Conservation (phyloP, 768 basidiomycete genomes). For the Russula emetica region DNA sequence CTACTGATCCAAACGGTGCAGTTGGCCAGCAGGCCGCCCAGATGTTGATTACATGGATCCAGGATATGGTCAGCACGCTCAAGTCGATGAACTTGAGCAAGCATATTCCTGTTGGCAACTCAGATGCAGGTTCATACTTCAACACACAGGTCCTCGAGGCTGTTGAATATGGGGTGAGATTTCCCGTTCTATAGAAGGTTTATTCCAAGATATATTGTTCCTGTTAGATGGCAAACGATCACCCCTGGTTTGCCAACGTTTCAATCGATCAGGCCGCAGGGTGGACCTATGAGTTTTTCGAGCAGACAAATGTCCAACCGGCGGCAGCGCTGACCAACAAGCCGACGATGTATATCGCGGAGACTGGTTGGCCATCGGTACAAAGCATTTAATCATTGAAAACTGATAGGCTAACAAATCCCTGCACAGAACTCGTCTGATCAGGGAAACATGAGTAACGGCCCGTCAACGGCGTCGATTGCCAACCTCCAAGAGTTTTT, state of each 20-base stretch:
- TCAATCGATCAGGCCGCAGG: constrained; percentile 59
- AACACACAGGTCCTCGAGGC: constrained; percentile 59
- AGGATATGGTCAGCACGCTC: constrained; percentile 58
- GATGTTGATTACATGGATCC: constrained; percentile 62
- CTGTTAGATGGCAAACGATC: constrained; percentile 84
- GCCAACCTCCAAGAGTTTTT: constrained; percentile 75
- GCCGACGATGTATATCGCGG: constrained; percentile 86
- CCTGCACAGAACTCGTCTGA: constrained; percentile 54
- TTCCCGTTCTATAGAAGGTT: constrained; percentile 44
- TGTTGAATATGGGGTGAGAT: constrained; percentile 66
- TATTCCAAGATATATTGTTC: constrained; percentile 54
- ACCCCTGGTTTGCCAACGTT: constrained; percentile 90
- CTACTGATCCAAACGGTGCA: constrained; percentile 51
- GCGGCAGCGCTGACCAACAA: constrained; percentile 60
- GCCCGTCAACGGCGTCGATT: constrained; percentile 58
- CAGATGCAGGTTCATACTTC: constrained; percentile 86
- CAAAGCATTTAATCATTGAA: background rate
- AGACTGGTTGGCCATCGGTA: constrained; percentile 87
- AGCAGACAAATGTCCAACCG: constrained; percentile 53
- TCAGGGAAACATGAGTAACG: constrained; percentile 55
- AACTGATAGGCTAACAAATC: background rate
- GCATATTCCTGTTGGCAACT: constrained; percentile 65
- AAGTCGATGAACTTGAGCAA: constrained; percentile 52
- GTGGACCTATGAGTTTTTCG: constrained; percentile 83
- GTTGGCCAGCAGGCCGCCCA: constrained; percentile 59